phyloP scores from a whole-genome alignment of 2,329 filamentous ascomycete genomes.

The Sordariomycetes sp. region DNA sequence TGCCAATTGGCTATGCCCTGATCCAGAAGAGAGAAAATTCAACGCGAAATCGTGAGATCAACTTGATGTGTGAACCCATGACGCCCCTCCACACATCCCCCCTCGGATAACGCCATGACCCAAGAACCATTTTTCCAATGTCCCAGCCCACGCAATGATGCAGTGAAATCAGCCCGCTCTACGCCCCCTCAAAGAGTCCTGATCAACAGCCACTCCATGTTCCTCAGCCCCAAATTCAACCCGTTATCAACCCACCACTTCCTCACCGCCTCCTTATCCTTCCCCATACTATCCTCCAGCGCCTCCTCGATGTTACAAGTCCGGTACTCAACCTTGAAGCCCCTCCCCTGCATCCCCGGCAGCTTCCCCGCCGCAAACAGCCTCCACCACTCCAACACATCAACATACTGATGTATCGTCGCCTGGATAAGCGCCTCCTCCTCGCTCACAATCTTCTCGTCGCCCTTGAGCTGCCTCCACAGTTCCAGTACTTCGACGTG shows the following conservation, averaged over 20 bases:
- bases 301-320: slow-evolving; percentile 94
- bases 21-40: background rate
- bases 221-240: slow-evolving; percentile 66
- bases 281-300: slow-evolving; percentile 67
- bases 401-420: slow-evolving; percentile 73
- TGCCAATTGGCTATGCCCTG: background rate
- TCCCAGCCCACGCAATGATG: background rate
- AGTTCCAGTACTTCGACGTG: slow-evolving; percentile 73
- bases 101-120: background rate
- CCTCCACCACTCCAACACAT: slow-evolving; percentile 89
- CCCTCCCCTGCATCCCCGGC: slow-evolving; percentile 37
- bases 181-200: slow-evolving; percentile 44
- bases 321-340: slow-evolving; percentile 74
- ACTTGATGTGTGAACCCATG: background rate
- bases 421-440: slow-evolving; percentile 74
- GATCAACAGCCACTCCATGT: slow-evolving; percentile 81
- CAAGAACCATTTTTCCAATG: background rate
- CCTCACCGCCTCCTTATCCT: slow-evolving; percentile 57
- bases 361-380: slow-evolving; percentile 45
- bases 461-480: slow-evolving; percentile 62
- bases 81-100: background rate
- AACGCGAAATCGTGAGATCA: background rate
- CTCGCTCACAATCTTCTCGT: slow-evolving; percentile 58
- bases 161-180: background rate
- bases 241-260: slow-evolving; percentile 84